These are phyloP conservation scores for Moringa oleifera DNA, from an alignment of 345 rosid species.

Conservation along the genomic window DNA sequence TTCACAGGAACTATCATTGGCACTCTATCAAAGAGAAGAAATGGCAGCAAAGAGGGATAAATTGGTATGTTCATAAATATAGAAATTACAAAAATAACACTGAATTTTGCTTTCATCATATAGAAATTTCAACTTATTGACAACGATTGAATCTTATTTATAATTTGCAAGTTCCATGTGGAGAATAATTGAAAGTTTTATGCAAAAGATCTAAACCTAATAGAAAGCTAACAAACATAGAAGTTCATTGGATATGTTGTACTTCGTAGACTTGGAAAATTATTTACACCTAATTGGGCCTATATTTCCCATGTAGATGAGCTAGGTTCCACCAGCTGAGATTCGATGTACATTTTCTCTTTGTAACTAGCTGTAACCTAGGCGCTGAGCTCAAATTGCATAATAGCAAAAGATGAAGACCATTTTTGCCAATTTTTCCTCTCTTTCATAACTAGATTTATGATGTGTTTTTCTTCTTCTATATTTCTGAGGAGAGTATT, in stretches of 20 bases:
- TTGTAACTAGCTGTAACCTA: too few species aligned
- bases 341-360: too few species aligned
- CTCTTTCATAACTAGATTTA: not conserved
- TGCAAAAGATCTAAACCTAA: not conserved
- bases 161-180: too few species aligned
- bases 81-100: conserved; percentile 18
- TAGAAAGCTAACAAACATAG: too few species aligned
- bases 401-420: not conserved
- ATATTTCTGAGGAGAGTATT: not conserved
- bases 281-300: not conserved
- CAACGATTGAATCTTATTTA: not conserved
- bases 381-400: not conserved
- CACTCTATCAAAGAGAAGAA: conserved; percentile 63
- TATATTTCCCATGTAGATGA: not conserved
- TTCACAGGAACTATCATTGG: conserved; percentile 77
- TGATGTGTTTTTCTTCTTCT: not conserved
- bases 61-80: conserved; percentile 51
- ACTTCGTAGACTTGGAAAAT: too few species aligned
- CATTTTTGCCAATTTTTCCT: not conserved
- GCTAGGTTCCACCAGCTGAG: not conserved
- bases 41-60: conserved; percentile 54
- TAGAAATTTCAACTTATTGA: conserved; percentile 10
- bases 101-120: conserved; percentile 15
- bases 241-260: too few species aligned
- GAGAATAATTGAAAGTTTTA: not conserved